Evolutionary conservation across 208 protist species (phyloP).

Genomic region (Sergeia podlipaevii): DNA sequence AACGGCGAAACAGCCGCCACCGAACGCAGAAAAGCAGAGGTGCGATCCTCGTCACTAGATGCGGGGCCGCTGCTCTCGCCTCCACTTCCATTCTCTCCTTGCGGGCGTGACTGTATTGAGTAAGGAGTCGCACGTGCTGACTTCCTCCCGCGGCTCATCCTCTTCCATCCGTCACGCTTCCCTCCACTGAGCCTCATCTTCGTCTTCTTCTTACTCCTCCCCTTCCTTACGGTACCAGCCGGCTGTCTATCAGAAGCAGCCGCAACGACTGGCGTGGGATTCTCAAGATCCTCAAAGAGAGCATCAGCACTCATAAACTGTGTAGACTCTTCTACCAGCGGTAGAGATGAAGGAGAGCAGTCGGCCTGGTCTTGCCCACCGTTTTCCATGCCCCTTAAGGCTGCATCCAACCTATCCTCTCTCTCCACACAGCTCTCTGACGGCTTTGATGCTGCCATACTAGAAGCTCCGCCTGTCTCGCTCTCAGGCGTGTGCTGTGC

Average conservation of each 20-base stretch:
- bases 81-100: too few relatives aligned
- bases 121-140: not conserved
- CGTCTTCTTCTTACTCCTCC: slow-evolving; percentile 7
- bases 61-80: too few relatives aligned
- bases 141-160: not conserved
- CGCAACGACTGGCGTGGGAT: not conserved
- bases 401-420: not conserved
- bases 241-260: too few relatives aligned
- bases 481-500: slow-evolving; percentile 5
- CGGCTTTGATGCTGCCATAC: not conserved
- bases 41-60: too few relatives aligned
- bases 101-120: not conserved
- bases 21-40: slow-evolving; percentile 25
- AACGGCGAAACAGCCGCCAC: slow-evolving; percentile 58
- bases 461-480: not conserved
- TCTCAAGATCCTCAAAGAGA: slow-evolving; percentile 19
- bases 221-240: not conserved
- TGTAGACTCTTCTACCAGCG: not conserved
- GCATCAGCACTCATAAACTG: slow-evolving; percentile 11
- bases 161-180: not conserved
- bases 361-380: not conserved
- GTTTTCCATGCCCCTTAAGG: not conserved
- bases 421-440: not conserved
- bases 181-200: not conserved
- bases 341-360: not conserved